Conservation (phyloP, 2,329 filamentous ascomycete genomes). For the Aspergillus arachidicola region DNA sequence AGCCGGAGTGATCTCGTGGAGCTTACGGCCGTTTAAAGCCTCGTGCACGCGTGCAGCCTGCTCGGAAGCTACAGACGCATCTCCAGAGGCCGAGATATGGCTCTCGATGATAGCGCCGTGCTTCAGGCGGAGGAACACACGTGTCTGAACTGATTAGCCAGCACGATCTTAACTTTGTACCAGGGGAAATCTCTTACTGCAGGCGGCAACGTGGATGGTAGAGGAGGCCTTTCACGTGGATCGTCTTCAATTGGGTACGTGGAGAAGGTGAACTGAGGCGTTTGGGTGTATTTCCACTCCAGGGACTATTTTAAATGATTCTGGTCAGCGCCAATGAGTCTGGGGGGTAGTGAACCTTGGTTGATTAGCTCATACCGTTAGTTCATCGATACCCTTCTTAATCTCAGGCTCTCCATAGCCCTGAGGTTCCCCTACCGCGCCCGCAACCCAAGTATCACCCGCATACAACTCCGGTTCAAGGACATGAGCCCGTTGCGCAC, state of each 20-base stretch:
- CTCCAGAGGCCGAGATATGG: constrained; percentile 40
- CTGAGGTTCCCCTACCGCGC: constrained; percentile 55
- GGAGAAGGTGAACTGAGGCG: constrained; percentile 77
- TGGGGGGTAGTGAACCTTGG: constrained; percentile 7
- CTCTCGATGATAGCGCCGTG: constrained; percentile 44
- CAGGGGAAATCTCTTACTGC: constrained; percentile 40
- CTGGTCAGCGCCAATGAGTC: background rate
- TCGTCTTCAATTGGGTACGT: constrained; percentile 63
- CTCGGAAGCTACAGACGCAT: constrained; percentile 32
- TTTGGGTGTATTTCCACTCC: constrained; percentile 81
- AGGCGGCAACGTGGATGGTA: constrained; percentile 53
- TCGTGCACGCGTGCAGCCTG: constrained; percentile 38
- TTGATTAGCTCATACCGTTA: constrained; percentile 53
- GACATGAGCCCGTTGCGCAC: constrained; percentile 36
- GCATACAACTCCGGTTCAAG: constrained; percentile 36
- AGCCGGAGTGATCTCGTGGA: constrained; percentile 51
- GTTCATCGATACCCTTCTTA: constrained; percentile 57
- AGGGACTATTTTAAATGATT: constrained; percentile 33
- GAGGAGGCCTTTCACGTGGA: constrained; percentile 56
- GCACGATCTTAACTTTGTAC: background rate
- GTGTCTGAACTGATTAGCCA: constrained; percentile 34
- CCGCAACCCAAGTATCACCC: constrained; percentile 40
- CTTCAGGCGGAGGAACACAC: constrained; percentile 44
- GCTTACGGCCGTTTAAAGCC: constrained; percentile 40
- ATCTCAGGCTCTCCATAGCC: constrained; percentile 56